Percentiles rank a stretch among this genome's conserved stretches.
Evolutionary conservation across 2,329 filamentous ascomycete species (phyloP).

Genomic region (Gnomoniopsis smithogilvyi): DNA sequence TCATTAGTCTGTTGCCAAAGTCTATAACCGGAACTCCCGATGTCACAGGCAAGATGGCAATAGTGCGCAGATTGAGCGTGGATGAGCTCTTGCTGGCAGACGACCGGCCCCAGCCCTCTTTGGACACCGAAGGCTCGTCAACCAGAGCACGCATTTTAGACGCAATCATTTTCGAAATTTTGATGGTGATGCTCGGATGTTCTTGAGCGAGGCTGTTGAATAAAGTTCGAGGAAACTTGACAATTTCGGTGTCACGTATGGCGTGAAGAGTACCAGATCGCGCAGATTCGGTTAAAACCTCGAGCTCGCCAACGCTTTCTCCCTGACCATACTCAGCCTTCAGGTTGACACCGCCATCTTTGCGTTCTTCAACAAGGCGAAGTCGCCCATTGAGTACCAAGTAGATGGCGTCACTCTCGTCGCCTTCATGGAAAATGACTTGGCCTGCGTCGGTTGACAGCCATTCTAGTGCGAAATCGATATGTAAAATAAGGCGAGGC

Average conservation of each 20-base stretch:
- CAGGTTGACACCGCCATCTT: constrained; percentile 78
- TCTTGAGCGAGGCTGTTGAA: constrained; percentile 98
- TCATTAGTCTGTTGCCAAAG: constrained; percentile 85
- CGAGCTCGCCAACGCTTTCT: constrained; percentile 94
- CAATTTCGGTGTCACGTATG: constrained; percentile 92
- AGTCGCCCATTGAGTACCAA: constrained; percentile 93
- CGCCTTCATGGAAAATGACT: constrained; percentile 87
- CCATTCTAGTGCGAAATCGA: constrained; percentile 98
- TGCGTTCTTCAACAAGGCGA: constrained; percentile 76
- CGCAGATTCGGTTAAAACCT: constrained; percentile 91
- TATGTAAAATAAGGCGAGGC: constrained; percentile 86
- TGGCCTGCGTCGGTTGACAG: constrained; percentile 94
- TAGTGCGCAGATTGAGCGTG: constrained; percentile 86
- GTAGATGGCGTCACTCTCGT: constrained; percentile 98
- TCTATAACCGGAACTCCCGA: constrained; percentile 91
- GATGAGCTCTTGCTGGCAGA: constrained; percentile 71
- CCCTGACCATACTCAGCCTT: constrained; percentile 94
- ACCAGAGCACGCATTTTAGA: constrained; percentile 88
- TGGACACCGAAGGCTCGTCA: constrained; percentile 70
- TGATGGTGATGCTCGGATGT: constrained; percentile 97
- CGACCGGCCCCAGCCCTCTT: constrained; percentile 57
- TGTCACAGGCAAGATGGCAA: constrained; percentile 87
- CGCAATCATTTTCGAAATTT: constrained; percentile 97
- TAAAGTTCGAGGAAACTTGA: constrained; percentile 90
- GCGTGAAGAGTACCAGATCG: constrained; percentile 91